phyloP scores from a whole-genome alignment of 2,329 filamentous ascomycete genomes.

The Fusarium nematophilum region DNA sequence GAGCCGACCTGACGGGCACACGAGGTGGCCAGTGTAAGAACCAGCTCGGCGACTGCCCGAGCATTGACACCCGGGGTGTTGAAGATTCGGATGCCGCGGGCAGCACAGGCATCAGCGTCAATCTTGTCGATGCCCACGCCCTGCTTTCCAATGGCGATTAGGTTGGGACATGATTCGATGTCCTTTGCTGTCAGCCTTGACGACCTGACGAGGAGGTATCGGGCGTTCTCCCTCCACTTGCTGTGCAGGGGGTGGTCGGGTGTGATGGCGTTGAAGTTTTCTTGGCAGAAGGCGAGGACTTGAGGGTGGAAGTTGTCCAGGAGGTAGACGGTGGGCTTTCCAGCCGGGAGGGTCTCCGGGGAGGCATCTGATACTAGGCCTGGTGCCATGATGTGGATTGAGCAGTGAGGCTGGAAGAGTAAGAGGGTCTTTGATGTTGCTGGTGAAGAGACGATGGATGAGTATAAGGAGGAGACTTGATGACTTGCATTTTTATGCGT shows the following conservation, averaged over 20 bases:
- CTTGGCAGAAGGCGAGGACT: constrained; percentile 49
- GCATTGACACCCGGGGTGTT: constrained; percentile 61
- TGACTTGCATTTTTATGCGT: constrained; percentile 22
- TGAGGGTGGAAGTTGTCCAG: constrained; percentile 53
- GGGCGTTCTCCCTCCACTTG: constrained; percentile 55
- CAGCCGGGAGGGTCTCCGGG: not conserved
- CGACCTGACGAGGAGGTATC: constrained; percentile 53
- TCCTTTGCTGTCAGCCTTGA: constrained; percentile 53
- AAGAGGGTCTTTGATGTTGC: not conserved
- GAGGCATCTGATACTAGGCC: constrained; percentile 7
- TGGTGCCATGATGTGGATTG: constrained; percentile 14
- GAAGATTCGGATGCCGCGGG: constrained; percentile 55
- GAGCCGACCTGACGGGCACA: constrained; percentile 48
- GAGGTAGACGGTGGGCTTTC: constrained; percentile 54
- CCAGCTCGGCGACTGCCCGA: constrained; percentile 54
- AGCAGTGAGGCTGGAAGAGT: too few relatives aligned
- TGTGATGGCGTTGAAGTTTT: constrained; percentile 53
- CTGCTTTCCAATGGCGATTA: constrained; percentile 59
- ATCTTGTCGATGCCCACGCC: constrained; percentile 61
- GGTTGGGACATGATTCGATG: constrained; percentile 48
- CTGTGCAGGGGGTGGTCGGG: constrained; percentile 47
- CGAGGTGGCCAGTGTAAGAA: constrained; percentile 50
- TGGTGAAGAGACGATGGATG: not conserved
- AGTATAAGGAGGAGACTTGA: not conserved
- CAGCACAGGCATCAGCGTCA: constrained; percentile 52